A percentile compares a stretch with the other conserved stretches of the same genome.
Evolutionary conservation across 331 rosid genomes (phyloP).

Genomic region (Malus hybrid): DNA sequence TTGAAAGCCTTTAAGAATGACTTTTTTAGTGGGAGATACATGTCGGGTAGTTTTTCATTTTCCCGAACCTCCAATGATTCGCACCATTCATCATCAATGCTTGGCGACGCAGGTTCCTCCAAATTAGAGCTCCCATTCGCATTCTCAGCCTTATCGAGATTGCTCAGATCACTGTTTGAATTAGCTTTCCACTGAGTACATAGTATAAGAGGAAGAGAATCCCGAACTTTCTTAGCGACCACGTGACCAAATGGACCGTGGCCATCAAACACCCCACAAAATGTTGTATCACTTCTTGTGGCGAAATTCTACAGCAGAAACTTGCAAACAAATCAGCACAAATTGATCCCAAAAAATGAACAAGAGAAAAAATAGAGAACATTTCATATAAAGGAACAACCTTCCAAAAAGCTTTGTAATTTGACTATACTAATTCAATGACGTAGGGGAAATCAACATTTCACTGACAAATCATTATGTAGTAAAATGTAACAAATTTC

Average conservation of each 20-base stretch:
- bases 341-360: slow-evolving; percentile 3
- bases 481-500: not conserved
- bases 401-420: not conserved
- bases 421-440: not conserved
- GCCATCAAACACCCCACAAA: slow-evolving; percentile 64
- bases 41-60: slow-evolving; percentile 17
- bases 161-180: slow-evolving; percentile 7
- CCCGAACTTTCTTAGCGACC: slow-evolving; percentile 53
- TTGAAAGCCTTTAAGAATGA: slow-evolving; percentile 41
- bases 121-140: not conserved
- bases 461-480: not conserved
- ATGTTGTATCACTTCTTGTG: slow-evolving; percentile 32
- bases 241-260: slow-evolving; percentile 56
- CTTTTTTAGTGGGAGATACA: slow-evolving; percentile 22
- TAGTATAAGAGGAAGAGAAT: slow-evolving; percentile 41
- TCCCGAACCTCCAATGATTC: slow-evolving; percentile 11
- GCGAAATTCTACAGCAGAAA: slow-evolving; percentile 27
- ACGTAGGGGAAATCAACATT: not conserved
- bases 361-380: not conserved
- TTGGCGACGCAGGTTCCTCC: slow-evolving; percentile 18
- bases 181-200: slow-evolving; percentile 36
- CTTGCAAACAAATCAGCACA: not conserved
- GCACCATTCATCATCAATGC: slow-evolving; percentile 29
- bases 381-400: not conserved
- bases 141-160: not conserved